These are phyloP conservation scores for Sporothrix protearum DNA, from an alignment of 2,329 filamentous ascomycete genomes.

Conservation along the genomic window DNA sequence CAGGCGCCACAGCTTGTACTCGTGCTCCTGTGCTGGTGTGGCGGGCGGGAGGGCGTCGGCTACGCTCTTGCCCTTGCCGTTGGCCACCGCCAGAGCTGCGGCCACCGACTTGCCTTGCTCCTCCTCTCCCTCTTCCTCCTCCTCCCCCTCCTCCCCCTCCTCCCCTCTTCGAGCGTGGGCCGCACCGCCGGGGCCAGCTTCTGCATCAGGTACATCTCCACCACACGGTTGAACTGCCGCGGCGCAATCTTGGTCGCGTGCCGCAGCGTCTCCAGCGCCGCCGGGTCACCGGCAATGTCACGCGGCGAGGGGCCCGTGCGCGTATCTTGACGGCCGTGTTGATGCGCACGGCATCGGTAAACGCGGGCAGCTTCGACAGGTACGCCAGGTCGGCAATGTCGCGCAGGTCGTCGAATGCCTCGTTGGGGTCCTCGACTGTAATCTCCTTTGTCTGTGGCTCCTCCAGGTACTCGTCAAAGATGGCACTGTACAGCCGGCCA, in stretches of 20 bases:
- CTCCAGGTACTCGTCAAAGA: conserved; percentile 67
- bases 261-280: conserved; percentile 55
- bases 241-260: conserved; percentile 66
- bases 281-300: conserved; percentile 54
- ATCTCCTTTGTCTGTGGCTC: conserved; percentile 72
- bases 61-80: conserved; percentile 23
- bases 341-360: conserved; percentile 51
- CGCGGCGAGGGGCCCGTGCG: conserved; percentile 46
- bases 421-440: conserved; percentile 91
- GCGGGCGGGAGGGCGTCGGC: conserved; percentile 33
- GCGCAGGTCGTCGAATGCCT: conserved; percentile 75
- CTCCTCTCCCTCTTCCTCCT: conserved; percentile 19
- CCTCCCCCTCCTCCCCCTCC: conserved; percentile 32
- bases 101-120: conserved; percentile 20
- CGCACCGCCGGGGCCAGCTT: conserved; percentile 55
- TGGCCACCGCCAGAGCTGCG: conserved; percentile 10
- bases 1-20: conserved; percentile 68
- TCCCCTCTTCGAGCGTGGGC: conserved; percentile 48
- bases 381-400: conserved; percentile 69
- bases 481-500: conserved; percentile 72
- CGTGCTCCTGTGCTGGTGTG: conserved; percentile 55
- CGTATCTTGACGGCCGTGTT: conserved; percentile 50
- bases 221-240: conserved; percentile 69
- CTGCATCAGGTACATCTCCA: conserved; percentile 72
- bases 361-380: conserved; percentile 57